Base-by-base conservation (phyloP, 805 yeast genomes). In the Torulaspora microellipsoides region DNA sequence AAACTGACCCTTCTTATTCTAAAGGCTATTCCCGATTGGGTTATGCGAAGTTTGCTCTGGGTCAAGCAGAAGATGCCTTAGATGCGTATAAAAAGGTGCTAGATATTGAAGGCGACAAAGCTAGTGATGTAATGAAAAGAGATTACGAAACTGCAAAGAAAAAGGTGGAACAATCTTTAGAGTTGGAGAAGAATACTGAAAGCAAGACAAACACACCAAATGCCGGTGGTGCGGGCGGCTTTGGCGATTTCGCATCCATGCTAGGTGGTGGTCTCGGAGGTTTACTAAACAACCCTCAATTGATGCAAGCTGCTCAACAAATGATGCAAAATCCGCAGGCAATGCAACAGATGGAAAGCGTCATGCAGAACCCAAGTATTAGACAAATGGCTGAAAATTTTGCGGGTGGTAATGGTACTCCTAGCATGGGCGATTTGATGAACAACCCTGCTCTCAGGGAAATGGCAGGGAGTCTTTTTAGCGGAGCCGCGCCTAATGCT, bases 21-120 rank as follows among this genome's bases (percentile, higher is more conserved):
- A 90, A 91, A 71, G 96, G 95, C 9, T 93, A 89, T 75, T 86
- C 96, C 5, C 83, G 99, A 66, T 73, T 93, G 54, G 99, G 98
- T 2, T 79, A 90, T 55, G 98, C 99, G 4, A 80, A 83, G 61
- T 91, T 83, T 65, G 95, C 96, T n/a, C 72, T 85, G 47, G 95
- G 95, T n/a, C 91, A 90, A 61, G 81, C 91, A 46, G 81, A 85
- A 66, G 95, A 84, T 40, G 78, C 99, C 10, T 72, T 89, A 72
- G 84, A 88, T 37, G 97, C 98, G 25, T 93, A 93, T 69, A 81
- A 85, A 67, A 75, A 74, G 52, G 99, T 96, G 31, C 67, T 93
- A 53, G 89, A 85, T 45, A 78, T 80, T 45, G 98, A 93, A 69
- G 96, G 97, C 34, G 85, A 80, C 35, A 68, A 71, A 20, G 88